Evolutionary conservation across 768 basidiomycete genomes (phyloP), one percentile per base, ranked within the genome.

Genomic region (Rubroboletus pulcherrimus): DNA sequence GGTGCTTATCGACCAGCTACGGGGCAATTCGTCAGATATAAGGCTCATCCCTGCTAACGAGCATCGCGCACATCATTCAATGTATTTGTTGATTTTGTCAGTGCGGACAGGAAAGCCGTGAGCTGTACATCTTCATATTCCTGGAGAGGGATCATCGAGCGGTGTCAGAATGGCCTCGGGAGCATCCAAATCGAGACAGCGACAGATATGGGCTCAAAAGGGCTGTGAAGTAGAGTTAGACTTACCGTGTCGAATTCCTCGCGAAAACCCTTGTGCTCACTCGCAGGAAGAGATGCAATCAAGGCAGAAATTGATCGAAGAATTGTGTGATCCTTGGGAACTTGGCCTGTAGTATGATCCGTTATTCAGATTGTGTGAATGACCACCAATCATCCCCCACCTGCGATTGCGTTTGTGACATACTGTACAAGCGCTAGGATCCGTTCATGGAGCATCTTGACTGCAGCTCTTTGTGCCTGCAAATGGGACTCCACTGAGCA

Each of bases 41-140:
- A 19, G 14, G 7, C 5, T 26, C 24, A 42, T 24, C 34, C 34
- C n/a, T 37, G 33, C 14, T 29, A 41, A 41, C 12, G 6, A 33
- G 37, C 33, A 57, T n/a, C 2, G 64, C 91, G 64, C 66, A 96
- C 95, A 63, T 96, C 93, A 68, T 95, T 98, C 55, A 98, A 72
- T 10, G 87, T 82, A 60, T 87, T 87, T 15, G 95, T 80, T 31
- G 91, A 89, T 72, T 94, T 95, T 7, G 95, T 98, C 55, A 99
- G 72, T 14, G 86, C 83, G 0, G 93, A 86, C 12, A 99, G 77
- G 72, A 92, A 91, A 9, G 89, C 86, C 1, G 93, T 97, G 30
- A 99, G 76, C 57, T 97, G 93, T 15, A 96, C 93, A 68, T 99
- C 95, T 65, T 89, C 89, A 71, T 95, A 93, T 82, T 99, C 96